phyloP scores from a whole-genome alignment of 148 eudicot genomes.

The Fallopia convolvulus region DNA sequence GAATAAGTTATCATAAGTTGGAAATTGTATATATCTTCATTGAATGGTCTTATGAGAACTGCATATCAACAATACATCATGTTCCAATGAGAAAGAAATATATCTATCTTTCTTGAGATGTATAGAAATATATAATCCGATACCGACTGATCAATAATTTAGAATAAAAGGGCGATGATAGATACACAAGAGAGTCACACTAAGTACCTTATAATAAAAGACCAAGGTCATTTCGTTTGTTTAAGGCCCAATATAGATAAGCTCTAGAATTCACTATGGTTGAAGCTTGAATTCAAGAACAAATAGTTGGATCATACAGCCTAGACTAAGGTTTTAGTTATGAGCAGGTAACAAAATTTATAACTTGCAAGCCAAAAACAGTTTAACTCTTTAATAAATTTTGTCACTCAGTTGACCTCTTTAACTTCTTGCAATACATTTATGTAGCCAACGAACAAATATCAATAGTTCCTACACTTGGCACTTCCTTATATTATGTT shows the following conservation, averaged over 20 bases:
- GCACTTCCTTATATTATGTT: no score
- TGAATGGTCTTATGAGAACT: background rate
- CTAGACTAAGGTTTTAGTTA: background rate
- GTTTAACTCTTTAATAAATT: no score
- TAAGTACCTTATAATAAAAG: background rate
- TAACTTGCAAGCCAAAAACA: no score
- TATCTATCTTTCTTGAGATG: background rate
- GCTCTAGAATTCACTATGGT: no score
- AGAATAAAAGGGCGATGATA: background rate
- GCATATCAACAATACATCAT: background rate
- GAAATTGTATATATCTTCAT: background rate
- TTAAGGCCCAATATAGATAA: no score
- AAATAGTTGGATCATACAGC: background rate
- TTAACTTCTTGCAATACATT: no score
- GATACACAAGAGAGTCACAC: background rate
- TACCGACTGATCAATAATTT: no score
- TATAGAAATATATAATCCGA: no score
- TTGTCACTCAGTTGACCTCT: no score
- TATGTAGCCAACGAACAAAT: no score
- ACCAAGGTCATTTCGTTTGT: no score
- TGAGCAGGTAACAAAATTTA: background rate
- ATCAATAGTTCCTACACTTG: no score
- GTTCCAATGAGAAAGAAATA: background rate
- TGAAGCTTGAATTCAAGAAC: background rate
- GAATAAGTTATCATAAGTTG: background rate